phyloP scores from a whole-genome alignment of 2,329 filamentous ascomycete species.

The Exserohilum rostratum region DNA sequence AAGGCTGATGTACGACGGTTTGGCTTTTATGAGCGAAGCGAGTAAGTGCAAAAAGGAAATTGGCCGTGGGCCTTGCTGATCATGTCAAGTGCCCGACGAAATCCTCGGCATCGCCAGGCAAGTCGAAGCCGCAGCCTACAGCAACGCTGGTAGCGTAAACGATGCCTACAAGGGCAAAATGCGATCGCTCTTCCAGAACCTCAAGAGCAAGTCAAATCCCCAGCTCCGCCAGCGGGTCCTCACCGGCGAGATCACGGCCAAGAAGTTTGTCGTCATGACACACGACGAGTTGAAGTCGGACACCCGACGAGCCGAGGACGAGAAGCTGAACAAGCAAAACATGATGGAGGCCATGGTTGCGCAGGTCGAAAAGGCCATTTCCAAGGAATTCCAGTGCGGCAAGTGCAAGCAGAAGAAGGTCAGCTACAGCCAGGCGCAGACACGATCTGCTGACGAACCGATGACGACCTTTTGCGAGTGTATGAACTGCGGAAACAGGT shows the following conservation, averaged over 20 bases:
- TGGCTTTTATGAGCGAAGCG: constrained; percentile 72
- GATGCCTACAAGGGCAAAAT: constrained; percentile 85
- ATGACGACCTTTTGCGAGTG: constrained; percentile 64
- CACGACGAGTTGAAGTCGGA: constrained; percentile 90
- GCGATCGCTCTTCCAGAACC: constrained; percentile 89
- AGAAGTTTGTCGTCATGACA: constrained; percentile 82
- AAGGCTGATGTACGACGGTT: constrained; percentile 90
- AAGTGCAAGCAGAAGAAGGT: constrained; percentile 94
- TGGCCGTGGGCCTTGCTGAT: constrained; percentile 23
- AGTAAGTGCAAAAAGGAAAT: constrained; percentile 38
- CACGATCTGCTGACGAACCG: constrained; percentile 91
- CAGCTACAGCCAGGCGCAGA: constrained; percentile 95
- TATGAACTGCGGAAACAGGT: constrained; percentile 58
- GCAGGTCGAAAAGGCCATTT: constrained; percentile 88
- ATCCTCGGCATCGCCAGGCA: constrained; percentile 71
- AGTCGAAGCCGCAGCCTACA: constrained; percentile 78
- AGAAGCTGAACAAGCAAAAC: constrained; percentile 83
- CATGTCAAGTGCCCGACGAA: constrained; percentile 59
- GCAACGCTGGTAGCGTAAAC: constrained; percentile 70
- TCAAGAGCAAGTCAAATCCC: constrained; percentile 89
- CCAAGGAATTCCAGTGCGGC: constrained; percentile 83
- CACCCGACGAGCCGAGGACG: constrained; percentile 77
- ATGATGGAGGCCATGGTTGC: constrained; percentile 97
- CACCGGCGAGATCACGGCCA: constrained; percentile 71
- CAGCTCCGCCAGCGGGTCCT: constrained; percentile 78